Evolutionary conservation across 345 rosid genomes (phyloP), one percentile per base, ranked within the genome.

Genomic region (Brassica nigra): DNA sequence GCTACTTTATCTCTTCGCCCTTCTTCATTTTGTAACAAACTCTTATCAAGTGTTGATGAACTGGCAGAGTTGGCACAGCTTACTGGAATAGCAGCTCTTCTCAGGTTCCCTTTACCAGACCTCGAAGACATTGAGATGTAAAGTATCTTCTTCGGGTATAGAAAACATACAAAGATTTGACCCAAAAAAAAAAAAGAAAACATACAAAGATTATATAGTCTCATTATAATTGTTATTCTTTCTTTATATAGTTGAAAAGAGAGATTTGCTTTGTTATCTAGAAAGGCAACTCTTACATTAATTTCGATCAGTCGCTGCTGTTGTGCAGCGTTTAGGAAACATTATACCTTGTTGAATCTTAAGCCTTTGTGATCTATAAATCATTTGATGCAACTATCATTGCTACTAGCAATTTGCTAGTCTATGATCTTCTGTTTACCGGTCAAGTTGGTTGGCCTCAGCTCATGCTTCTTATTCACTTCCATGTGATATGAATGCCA

Each of bases 91-190:
- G 99, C 99, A 18, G 99, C 99, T 36, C 88, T 93, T 78, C 98
- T 95, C 11, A 84, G 98, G 66, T 95, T 95, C 83, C 98, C 98
- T 18, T 87, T 93, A 78, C 99, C 98, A 2, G 99, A 95, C 68
- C 89, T 95, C 5, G 98, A 95, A 73, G 99, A 95, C 86, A 87
- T 95, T 37, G 99, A 93, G 88, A 91, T 95, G 98, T 95, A 84
- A 90, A 23, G 27, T 34, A 44, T 20, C 39, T 2, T 31, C 6
- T 1, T 20, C 6, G 67, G 36, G 18, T 62, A 55, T 23, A 65
- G 72, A 63, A 74, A 28, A 10, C n/a, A 34, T 18, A 61, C 34
- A 52, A 23, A 4, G 5, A 70, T 49, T 10, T 20, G 23, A 20
- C 23, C 23, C 23, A 20, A 20, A 20, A 20, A 20, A 20, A 20